Conservation (phyloP, 2,329 filamentous ascomycete species). For the Alternaria novae-zelandiae region DNA sequence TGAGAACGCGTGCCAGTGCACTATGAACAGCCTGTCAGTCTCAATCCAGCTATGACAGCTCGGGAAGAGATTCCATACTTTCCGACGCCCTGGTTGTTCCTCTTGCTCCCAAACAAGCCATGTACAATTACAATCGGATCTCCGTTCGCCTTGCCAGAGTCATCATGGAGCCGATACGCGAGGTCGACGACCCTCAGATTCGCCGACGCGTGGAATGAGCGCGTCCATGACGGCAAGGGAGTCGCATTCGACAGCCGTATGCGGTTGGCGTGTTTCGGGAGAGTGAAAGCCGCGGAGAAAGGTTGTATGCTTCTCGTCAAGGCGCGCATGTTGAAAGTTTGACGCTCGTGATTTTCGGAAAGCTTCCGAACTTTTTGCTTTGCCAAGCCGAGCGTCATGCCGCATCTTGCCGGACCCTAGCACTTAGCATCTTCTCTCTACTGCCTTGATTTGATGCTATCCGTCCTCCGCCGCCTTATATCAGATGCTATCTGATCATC, state of each 20-base stretch:
- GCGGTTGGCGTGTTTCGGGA: conserved; percentile 17
- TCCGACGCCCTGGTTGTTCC: conserved; percentile 93
- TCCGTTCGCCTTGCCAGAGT: conserved; percentile 44
- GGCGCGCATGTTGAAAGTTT: conserved; percentile 24
- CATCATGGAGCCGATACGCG: conserved; percentile 45
- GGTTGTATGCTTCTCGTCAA: conserved; percentile 19
- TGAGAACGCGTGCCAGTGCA: conserved; percentile 79
- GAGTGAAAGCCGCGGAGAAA: conserved; percentile 15
- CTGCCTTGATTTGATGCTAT: neutral
- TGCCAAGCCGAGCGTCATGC: conserved; percentile 22
- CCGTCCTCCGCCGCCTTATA: accelerated
- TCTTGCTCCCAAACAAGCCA: conserved; percentile 92
- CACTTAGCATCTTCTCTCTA: neutral
- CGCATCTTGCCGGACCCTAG: conserved; percentile 1
- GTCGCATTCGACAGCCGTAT: conserved; percentile 3
- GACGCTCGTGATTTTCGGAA: conserved; percentile 5
- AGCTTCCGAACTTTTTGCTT: conserved; percentile 17
- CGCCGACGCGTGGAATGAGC: conserved; percentile 37
- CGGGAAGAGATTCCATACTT: conserved; percentile 62
- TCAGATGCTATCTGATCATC: neutral
- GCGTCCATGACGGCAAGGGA: conserved; percentile 24
- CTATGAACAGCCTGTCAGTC: conserved; percentile 53
- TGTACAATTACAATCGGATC: conserved; percentile 86
- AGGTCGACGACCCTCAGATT: conserved; percentile 37
- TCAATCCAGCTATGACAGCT: neutral